Base-by-base conservation (phyloP, 2,329 filamentous ascomycete species). In the Pochonia chlamydosporia region DNA sequence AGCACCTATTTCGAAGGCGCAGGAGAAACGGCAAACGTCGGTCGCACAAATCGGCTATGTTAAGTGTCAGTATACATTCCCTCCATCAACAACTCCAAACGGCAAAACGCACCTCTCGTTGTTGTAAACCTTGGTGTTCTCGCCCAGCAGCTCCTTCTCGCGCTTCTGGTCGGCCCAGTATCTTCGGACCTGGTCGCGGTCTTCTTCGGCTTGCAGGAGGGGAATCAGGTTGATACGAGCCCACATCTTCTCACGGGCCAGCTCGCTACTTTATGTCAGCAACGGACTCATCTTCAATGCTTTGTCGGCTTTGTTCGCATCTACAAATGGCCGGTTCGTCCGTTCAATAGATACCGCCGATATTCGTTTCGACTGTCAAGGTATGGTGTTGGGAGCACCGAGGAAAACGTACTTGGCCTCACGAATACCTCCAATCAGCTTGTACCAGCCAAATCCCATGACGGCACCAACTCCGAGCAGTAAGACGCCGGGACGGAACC, bases 191-290 rank as follows among this genome's bases (percentile, higher is more conserved):
- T 92, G 85, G 71, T 99, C 93, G 52, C 93, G 85, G 74, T 99
- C 93, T 69, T 96, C 90, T 66, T 99, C 93, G 48, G 93, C 93
- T 68, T 97, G 92, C 54, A 99, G 82, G 54, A 96, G 74, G 49
- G 93, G 93, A 62, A 92, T 93, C 54, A 99, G 78, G 72, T 97
- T 83, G 71, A 99, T 95, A 64, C 93, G 86, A 52, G 89, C 82
- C 93, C 93, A 99, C 82, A 96, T 93, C 78, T 97, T 99, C 66
- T 99, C 93, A 60, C 93, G 89, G 54, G 84, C 88, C 57, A 96
- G 84, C 71, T 99, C 93, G 64, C 91, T 96, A 60, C 49, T 23
- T 1, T 1, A 49, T 14, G 8, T 20, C 28, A 20, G 37, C 42
- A 25, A 21, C 23, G 21, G 26, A 16, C 21, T 26, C 24, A 21